A percentile compares a stretch with the other conserved stretches of the same genome.
Evolutionary conservation across 768 basidiomycete species (phyloP).

Genomic region (Gelatoporia subvermispora): DNA sequence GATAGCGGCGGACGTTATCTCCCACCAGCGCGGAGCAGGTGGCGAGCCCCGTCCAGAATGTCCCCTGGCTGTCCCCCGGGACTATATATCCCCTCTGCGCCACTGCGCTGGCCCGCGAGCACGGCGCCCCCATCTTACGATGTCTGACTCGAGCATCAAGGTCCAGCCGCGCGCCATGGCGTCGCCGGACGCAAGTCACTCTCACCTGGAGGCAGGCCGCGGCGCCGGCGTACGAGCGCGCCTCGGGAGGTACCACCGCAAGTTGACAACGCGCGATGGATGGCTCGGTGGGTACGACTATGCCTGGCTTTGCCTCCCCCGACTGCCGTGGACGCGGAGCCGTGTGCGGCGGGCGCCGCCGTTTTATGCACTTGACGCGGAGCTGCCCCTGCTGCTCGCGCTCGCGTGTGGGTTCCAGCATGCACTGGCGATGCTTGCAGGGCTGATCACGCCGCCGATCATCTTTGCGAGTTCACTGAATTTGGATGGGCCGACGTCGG

Average conservation of each 20-base stretch:
- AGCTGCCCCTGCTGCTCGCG: slow-evolving; percentile 69
- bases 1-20: too few relatives aligned
- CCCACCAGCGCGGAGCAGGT: too few relatives aligned
- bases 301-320: slow-evolving; percentile 62
- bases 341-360: slow-evolving; percentile 43
- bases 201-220: neutral
- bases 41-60: too few relatives aligned
- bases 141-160: slow-evolving; percentile 25
- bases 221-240: slow-evolving; percentile 7
- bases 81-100: too few relatives aligned
- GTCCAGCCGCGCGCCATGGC: slow-evolving; percentile 25
- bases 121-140: slow-evolving; percentile 1
- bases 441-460: slow-evolving; percentile 79
- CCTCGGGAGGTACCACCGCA: slow-evolving; percentile 21
- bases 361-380: slow-evolving; percentile 70
- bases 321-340: slow-evolving; percentile 48
- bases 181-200: slow-evolving; percentile 7
- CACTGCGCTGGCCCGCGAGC: too few relatives aligned
- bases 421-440: slow-evolving; percentile 78
- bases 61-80: too few relatives aligned
- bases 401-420: slow-evolving; percentile 72
- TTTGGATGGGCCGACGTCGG: slow-evolving; percentile 51
- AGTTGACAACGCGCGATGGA: slow-evolving; percentile 50
- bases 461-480: slow-evolving; percentile 64
- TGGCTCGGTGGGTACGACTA: slow-evolving; percentile 89